phyloP scores from a whole-genome alignment of 371 early-diverging fungal genomes.

The Rhizopus arrhizus region DNA sequence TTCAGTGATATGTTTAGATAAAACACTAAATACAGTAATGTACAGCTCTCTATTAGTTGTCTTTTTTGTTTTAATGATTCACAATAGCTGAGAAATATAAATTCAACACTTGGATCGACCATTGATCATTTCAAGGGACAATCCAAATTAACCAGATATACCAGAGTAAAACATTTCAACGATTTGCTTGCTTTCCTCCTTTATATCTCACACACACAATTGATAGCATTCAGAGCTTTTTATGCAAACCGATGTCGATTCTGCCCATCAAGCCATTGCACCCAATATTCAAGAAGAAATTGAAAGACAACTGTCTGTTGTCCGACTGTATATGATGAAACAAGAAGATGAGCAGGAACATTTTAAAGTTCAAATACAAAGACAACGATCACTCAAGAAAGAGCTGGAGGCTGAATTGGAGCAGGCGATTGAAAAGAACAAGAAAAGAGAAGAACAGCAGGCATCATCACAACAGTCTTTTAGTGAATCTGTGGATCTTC shows the following conservation, averaged over 20 bases:
- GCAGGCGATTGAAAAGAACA: not conserved
- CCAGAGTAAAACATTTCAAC: not conserved
- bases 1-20: not conserved
- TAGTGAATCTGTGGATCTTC: not conserved
- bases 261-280: not conserved
- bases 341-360: not conserved
- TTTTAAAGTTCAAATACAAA: not conserved
- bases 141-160: not conserved
- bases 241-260: not conserved
- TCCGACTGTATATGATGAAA: not conserved
- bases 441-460: not conserved
- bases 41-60: not conserved
- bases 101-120: not conserved
- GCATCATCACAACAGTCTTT: not conserved
- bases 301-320: not conserved
- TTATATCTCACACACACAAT: not conserved
- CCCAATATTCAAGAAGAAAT: not conserved
- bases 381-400: not conserved
- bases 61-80: not conserved
- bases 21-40: constrained; percentile 1
- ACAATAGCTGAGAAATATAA: not conserved
- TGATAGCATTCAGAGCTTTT: not conserved
- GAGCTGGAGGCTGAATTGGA: not conserved
- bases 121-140: not conserved
- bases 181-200: not conserved